Evolutionary conservation across 2,329 filamentous ascomycete genomes (phyloP), one percentile per base, ranked within the genome.

Genomic region (Diaporthe batatas): DNA sequence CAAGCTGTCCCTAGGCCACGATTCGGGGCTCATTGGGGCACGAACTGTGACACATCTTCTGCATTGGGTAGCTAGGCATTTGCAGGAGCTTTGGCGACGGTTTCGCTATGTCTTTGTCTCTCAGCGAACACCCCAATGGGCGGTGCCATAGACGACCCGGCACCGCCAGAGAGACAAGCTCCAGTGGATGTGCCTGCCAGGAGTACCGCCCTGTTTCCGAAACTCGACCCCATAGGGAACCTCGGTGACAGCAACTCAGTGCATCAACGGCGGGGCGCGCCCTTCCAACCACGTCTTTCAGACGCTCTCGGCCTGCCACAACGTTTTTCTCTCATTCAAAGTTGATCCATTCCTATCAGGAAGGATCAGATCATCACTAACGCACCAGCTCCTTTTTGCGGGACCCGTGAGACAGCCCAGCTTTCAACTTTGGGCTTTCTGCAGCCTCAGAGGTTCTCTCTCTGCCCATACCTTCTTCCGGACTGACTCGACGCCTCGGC

Each of bases 91-190:
- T 23, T 34, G 36, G 62, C 36, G 32, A 53, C 47, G 58, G 11
- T 18, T 2, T 23, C 47, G 51, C 32, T 14, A n/a, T 14, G n/a
- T 25, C 47, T 51, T 23, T 10, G n/a, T 49, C 4, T n/a, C 47
- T 14, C 3, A 2, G 23, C 32, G 14, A 16, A 18, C 32, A 47
- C 47, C 29, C 39, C n/a, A 44, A n/a, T 23, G 21, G 39, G 32
- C 29, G 42, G 34, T 70, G 68, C 68, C 54, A 59, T 55, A 53
- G 54, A 58, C 42, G 68, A 42, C 53, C 68, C 68, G 57, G 32
- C 32, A 25, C 25, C 42, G 68, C 18, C 25, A 49, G 11, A 36
- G 42, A 53, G 32, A 44, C 18, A 29, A n/a, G 21, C 44, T 10
- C 44, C 44, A 42, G 44, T 62, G 44, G n/a, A 12, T 53, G 29